phyloP scores from a whole-genome alignment of 805 yeast species.

The Wickerhamomyces strasburgensis region DNA sequence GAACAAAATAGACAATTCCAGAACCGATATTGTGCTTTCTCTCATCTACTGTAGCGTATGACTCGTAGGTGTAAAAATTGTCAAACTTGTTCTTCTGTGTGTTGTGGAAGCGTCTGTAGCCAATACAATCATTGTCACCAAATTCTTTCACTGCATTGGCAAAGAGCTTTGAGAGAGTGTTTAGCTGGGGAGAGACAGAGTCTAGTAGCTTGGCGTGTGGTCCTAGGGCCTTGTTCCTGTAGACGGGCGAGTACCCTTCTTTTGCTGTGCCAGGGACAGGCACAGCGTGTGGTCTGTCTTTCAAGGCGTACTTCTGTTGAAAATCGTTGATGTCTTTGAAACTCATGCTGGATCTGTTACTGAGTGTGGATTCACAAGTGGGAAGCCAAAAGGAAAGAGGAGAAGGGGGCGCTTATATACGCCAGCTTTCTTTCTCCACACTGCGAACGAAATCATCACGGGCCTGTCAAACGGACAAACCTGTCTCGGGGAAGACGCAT shows the following conservation, averaged over 20 bases:
- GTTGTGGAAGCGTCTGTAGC: conserved; percentile 26
- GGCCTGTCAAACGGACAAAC: too few species aligned
- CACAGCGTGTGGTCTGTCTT: background rate
- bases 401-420: background rate
- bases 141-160: conserved; percentile 27
- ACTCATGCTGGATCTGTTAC: background rate
- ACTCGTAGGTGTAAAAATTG: conserved; percentile 21
- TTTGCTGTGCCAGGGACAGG: conserved; percentile 33
- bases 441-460: too few species aligned
- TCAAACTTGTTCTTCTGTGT: conserved; percentile 18
- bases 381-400: too few species aligned
- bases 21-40: conserved; percentile 34
- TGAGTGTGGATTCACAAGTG: background rate
- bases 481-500: too few species aligned
- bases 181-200: conserved; percentile 22
- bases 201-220: conserved; percentile 22
- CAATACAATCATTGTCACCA: conserved; percentile 33
- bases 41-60: conserved; percentile 29
- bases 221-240: conserved; percentile 30
- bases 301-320: too few species aligned
- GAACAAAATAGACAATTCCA: conserved; percentile 31
- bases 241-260: conserved; percentile 42
- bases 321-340: background rate
- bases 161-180: conserved; percentile 36
- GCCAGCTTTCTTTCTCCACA: background rate